Conservation (phyloP, 805 yeast species). For the Ogataea minuta region DNA sequence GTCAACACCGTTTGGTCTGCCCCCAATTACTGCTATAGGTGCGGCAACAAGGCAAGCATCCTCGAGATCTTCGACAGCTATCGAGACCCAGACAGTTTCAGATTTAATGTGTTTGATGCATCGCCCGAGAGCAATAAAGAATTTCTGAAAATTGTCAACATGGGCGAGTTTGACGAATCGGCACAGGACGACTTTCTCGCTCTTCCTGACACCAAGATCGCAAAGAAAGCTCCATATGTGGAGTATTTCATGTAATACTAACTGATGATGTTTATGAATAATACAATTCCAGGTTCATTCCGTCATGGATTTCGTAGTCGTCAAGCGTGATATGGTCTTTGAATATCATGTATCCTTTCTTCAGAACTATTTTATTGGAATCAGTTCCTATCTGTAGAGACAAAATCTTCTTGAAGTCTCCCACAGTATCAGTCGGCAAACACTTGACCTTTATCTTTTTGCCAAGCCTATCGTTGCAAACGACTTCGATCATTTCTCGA, state of each 20-base stretch:
- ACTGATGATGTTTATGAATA: conserved; percentile 44
- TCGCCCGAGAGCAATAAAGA: conserved; percentile 87
- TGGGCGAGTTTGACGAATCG: conserved; percentile 23
- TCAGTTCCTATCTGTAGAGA: conserved; percentile 81
- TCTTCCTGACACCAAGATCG: conserved; percentile 21
- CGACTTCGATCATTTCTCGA: conserved; percentile 62
- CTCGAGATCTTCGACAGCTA: conserved; percentile 66
- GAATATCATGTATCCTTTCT: conserved; percentile 79
- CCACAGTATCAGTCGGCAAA: conserved; percentile 77
- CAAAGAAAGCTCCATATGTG: conserved; percentile 39
- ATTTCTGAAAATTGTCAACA: conserved; percentile 41
- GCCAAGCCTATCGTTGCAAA: conserved; percentile 79
- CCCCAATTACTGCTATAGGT: conserved; percentile 94
- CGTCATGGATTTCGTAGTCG: conserved; percentile 94
- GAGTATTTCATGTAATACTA: conserved; percentile 38
- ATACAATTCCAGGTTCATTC: conserved; percentile 82
- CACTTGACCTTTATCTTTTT: conserved; percentile 87
- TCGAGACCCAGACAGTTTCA: conserved; percentile 57
- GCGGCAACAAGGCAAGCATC: conserved; percentile 98
- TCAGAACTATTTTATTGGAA: conserved; percentile 63
- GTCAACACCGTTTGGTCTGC: conserved; percentile 98
- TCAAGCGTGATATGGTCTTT: conserved; percentile 89
- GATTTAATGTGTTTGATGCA: conserved; percentile 92
- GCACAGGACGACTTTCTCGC: conserved; percentile 17
- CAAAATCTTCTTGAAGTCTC: conserved; percentile 83